phyloP scores from a whole-genome alignment of 371 early-diverging fungal genomes.

The Zychaea mexicana region DNA sequence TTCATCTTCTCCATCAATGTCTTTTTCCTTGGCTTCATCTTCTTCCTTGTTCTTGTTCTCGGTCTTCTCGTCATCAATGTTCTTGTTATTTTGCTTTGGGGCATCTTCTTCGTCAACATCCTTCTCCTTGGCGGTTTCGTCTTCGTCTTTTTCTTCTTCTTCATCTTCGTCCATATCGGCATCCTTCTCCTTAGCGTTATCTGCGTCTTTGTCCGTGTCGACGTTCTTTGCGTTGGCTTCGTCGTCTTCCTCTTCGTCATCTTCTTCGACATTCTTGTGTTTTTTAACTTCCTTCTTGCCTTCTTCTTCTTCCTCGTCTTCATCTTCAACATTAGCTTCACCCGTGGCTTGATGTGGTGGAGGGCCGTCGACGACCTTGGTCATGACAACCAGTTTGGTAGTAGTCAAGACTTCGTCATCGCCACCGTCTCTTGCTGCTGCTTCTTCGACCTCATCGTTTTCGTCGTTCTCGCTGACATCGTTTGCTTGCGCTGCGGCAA shows the following conservation, averaged over 20 bases:
- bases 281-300: neutral
- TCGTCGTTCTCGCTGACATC: neutral
- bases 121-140: conserved; percentile 5
- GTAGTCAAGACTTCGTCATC: neutral
- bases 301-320: conserved; percentile 8
- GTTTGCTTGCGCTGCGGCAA: neutral
- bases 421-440: conserved; percentile 1
- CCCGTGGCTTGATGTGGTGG: neutral
- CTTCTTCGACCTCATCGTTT: neutral
- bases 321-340: neutral
- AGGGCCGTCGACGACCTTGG: neutral
- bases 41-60: no score
- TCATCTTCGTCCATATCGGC: neutral
- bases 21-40: conserved; percentile 4
- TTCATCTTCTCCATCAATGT: conserved; percentile 3
- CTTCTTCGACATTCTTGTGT: neutral
- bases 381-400: neutral
- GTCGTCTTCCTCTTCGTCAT: neutral
- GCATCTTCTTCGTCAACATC: neutral
- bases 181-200: neutral
- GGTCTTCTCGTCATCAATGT: neutral
- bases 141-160: conserved; percentile 1
- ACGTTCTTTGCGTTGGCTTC: neutral
- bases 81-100: neutral
- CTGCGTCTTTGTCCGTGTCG: neutral